Conservation (phyloP, 2,329 filamentous ascomycete genomes). For the Cercospora berteroae region DNA sequence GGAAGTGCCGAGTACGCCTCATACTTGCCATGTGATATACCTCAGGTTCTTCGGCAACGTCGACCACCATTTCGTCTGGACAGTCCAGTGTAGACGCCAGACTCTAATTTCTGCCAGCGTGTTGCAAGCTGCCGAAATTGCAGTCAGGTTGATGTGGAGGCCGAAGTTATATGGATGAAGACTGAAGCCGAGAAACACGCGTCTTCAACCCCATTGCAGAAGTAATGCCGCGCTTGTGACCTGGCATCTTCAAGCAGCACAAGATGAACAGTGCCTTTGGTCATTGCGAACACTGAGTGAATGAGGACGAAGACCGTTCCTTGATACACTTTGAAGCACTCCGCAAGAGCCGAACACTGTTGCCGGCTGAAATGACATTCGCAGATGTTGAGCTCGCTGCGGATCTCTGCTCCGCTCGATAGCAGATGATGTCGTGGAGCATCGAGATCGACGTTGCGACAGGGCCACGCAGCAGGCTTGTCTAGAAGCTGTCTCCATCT, state of each 20-base stretch:
- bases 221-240: not conserved
- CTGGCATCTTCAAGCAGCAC: not conserved
- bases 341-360: not conserved
- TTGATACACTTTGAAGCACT: not conserved
- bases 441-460: slow-evolving; percentile 1
- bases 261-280: not conserved
- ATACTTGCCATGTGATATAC: not conserved
- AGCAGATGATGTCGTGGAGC: slow-evolving; percentile 2
- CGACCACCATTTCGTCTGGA: not conserved
- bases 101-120: not conserved
- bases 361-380: not conserved
- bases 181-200: slow-evolving; percentile 5
- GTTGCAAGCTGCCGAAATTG: not conserved
- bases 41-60: not conserved
- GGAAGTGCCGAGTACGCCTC: not conserved
- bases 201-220: not conserved
- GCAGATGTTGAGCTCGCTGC: not conserved
- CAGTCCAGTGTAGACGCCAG: not conserved
- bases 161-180: not conserved
- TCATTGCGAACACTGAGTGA: not conserved
- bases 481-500: not conserved
- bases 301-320: too few species aligned
- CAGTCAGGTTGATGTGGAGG: not conserved
- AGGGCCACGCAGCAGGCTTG: not conserved
- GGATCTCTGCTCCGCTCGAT: not conserved